Base-by-base conservation (phyloP, 306 rosid genomes). In the Quillaja saponaria region DNA sequence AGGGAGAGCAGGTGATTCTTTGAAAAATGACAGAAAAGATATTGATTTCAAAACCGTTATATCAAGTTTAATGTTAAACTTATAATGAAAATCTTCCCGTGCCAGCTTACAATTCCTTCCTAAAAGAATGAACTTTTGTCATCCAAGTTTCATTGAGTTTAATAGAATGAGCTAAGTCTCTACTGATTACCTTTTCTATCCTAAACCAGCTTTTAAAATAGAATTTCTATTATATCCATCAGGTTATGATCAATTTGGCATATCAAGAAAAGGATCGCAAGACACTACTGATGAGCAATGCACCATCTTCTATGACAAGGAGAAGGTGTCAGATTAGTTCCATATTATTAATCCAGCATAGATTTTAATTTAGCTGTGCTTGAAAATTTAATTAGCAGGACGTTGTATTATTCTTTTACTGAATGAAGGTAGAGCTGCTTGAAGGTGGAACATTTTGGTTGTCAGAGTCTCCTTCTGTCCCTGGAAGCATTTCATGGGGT, bases 361-460 rank as follows among this genome's bases (percentile, higher is more conserved):
- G 44, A 0, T 54, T 78, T 47, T 38, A 58, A 18, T 49, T 13
- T 41, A 33, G 28, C 6, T 51, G 44, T 34, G 18, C 63, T 16
- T 3, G 11, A 10, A 34, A 13, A 55, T n/a, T 52, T 69, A 40
- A 56, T 46, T 58, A 34, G 45, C 20, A 60, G 18, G 34, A 58
- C 18, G 4, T 50, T 61, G 7, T 31, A 40, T 49, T 63, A 7
- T 49, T 59, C 18, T 41, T 44, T 57, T 49, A 17, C 46, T 61
- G 48, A 74, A 74, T 82, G 73, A 65, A 94, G 99, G 99, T 87
- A 45, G 96, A 89, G 81, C 78, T 83, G 69, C 67, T 89, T 37
- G 99, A 94, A 85, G 99, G 99, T 39, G 99, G 99, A 78, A 94
- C 99, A 5, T 94, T 94, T 80, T 94, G 99, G 99, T 63, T 94